Base-by-base conservation (phyloP, 306 rosid genomes). In the Inga leiocalycina region DNA sequence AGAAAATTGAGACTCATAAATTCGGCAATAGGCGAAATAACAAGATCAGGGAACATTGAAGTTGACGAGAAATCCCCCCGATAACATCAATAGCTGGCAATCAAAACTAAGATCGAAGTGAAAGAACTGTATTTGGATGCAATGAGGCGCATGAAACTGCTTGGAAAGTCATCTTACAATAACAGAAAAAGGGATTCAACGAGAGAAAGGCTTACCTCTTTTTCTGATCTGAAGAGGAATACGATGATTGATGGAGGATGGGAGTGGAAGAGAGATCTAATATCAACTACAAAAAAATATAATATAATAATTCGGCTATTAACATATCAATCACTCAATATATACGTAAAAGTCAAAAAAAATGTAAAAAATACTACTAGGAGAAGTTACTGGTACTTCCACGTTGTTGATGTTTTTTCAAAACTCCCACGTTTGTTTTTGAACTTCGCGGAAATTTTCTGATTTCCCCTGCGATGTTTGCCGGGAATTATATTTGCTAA, bases 161-260 rank as follows among this genome's bases (percentile, higher is more conserved):
- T 43, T 44, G 37, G 35, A 71, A 12, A 44, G 76, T 72, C 59
- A 72, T 7, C 41, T 2, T 46, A 72, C 56, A 46, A 46, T 45
- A 45, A 17, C 70, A 71, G 67, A 24, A 85, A 85, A 75, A 75
- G 56, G 86, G 92, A 88, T 90, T 93, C 13, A 75, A 61, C 27
- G 81, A 68, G 86, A 66, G 70, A 56, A 81, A 41, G 74, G 57
- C 82, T 13, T 46, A 85, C 88, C 91, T 80, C n/a, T 73, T 73
- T 48, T 68, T 44, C 86, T 88, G 98, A 95, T 92, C 93, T 81
- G 94, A 69, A 76, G 85, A 78, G 90, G 82, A 77, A 85, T 77
- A 87, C 48, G 89, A 75, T 76, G 83, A 39, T 39, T 39, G 74
- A 79, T 84, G 51, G 71, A 78, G 84, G 51, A 81, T 46, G 80